Evolutionary conservation across 345 rosid genomes (phyloP), one percentile per base, ranked within the genome.

Genomic region (Salix koriyanagi): DNA sequence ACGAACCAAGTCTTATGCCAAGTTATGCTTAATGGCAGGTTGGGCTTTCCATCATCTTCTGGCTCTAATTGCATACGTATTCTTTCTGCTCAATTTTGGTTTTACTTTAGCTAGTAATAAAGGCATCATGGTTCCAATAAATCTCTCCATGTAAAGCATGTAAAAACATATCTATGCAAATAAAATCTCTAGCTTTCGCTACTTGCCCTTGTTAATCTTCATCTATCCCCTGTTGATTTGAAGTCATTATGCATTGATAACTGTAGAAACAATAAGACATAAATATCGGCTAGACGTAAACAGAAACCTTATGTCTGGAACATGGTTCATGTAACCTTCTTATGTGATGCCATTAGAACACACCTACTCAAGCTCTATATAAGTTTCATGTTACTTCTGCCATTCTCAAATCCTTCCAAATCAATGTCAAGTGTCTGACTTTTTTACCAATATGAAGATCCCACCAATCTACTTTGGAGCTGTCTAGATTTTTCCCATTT

Each of bases 1-100:
- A 28, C 5, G 60, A 72, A 78, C 69, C 58, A 18, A 65, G 39
- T 72, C 61, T 75, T 52, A 56, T 77, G 48, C 75, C 26, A 71
- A 77, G 65, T 73, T 75, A 76, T 69, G 76, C 69, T 56, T 41
- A 72, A 72, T 42, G 80, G 70, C 80, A 72, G 78, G 84, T 83
- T 39, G 79, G 62, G 74, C 10, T 5, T 74, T 66, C 81, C 76
- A 73, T 83, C 79, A 62, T 71, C 72, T 76, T 48, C 65, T 65
- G 71, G 65, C 69, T 65, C 28, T 48, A 54, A 44, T 73, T 70
- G 65, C 65, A 62, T 67, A 23, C 41, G 23, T 30, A 26, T 61
- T 52, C 6, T 64, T 66, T 73, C 46, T 30, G 42, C 80, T 83
- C 79, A 75, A 82, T 90, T 89, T 85, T 84, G 89, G 74, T 74